Evolutionary conservation across 495 filamentous ascomycete species (phyloP).

Genomic region (Xanthoparmelia taractica): DNA sequence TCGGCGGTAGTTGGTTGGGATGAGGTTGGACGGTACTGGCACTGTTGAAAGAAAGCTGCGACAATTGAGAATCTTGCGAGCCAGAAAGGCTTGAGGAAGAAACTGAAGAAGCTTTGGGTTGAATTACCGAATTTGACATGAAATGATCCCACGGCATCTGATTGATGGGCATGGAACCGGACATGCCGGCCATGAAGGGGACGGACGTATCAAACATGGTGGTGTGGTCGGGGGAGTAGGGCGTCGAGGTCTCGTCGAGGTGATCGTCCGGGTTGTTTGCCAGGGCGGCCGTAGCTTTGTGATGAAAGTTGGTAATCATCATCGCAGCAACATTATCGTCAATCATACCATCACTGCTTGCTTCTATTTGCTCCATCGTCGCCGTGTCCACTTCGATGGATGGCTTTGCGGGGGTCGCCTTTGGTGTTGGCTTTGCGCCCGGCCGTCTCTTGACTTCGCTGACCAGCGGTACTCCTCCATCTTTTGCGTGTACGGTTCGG

Average conservation of each 20-base stretch:
- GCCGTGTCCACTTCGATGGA: conserved; percentile 79
- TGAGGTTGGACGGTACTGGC: conserved; percentile 47
- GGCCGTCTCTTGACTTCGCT: conserved; percentile 89
- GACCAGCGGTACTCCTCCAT: conserved; percentile 90
- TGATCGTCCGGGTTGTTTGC: conserved; percentile 60
- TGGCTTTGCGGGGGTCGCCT: conserved; percentile 66
- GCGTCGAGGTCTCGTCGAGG: conserved; percentile 58
- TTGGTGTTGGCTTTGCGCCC: conserved; percentile 58
- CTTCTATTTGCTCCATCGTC: conserved; percentile 89
- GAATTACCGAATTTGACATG: conserved; percentile 53
- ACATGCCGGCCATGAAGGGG: conserved; percentile 63
- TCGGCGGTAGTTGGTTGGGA: conserved; percentile 53
- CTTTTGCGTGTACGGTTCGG: conserved; percentile 96
- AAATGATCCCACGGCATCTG: conserved; percentile 89
- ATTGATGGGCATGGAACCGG: conserved; percentile 69
- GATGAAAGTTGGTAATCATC: conserved; percentile 97
- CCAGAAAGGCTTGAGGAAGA: conserved; percentile 53
- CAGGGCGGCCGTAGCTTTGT: conserved; percentile 86
- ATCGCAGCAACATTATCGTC: conserved; percentile 97
- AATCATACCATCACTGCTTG: conserved; percentile 87
- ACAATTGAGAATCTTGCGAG: conserved; percentile 58
- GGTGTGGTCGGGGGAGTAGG: conserved; percentile 62
- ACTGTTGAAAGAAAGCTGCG: conserved; percentile 48
- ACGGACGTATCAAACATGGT: conserved; percentile 63
- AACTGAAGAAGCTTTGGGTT: conserved; percentile 63